A percentile compares a stretch with the other conserved stretches of the same genome.
Evolutionary conservation across 1,139 yeast species (phyloP).

Genomic region (Yamadazyma pseudoaaseri): DNA sequence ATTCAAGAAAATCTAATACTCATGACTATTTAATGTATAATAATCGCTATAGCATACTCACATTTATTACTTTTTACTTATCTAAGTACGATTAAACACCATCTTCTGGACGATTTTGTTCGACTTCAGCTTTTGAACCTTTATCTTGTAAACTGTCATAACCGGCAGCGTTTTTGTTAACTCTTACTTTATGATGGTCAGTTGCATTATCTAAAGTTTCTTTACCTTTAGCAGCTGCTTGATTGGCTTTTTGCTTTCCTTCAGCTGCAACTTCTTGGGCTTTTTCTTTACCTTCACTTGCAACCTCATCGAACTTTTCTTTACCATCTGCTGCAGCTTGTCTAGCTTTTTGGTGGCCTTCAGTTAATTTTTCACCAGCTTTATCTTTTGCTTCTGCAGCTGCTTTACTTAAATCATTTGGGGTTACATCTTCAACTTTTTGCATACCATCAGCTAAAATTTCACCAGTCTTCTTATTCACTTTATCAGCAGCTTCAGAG

Average conservation of each 20-base stretch:
- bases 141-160: slow-evolving; percentile 42
- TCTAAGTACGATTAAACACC: no score
- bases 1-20: slow-evolving; percentile 13
- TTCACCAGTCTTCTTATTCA: slow-evolving; percentile 29
- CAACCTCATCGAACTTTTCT: slow-evolving; percentile 5
- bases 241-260: slow-evolving; percentile 16
- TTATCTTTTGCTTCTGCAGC: slow-evolving; percentile 28
- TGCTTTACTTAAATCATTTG: slow-evolving; percentile 3
- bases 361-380: slow-evolving; percentile 33
- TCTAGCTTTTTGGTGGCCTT: slow-evolving; percentile 31
- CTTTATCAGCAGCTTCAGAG: slow-evolving; percentile 17
- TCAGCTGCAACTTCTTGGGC: slow-evolving; percentile 25
- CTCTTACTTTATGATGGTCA: slow-evolving; percentile 18
- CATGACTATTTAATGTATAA: slow-evolving; percentile 2
- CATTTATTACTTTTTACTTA: no score
- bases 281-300: slow-evolving; percentile 20
- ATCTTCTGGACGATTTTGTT: slow-evolving; percentile 50
- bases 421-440: slow-evolving; percentile 17
- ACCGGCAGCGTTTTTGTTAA: slow-evolving; percentile 29
- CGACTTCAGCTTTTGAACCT: slow-evolving; percentile 40
- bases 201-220: slow-evolving; percentile 8
- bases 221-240: slow-evolving; percentile 20
- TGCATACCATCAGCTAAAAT: slow-evolving; percentile 32
- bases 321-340: slow-evolving; percentile 17
- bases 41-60: no score